These are phyloP conservation scores for Neohortaea acidophila DNA, from an alignment of 495 filamentous ascomycete genomes.

Conservation along the genomic window DNA sequence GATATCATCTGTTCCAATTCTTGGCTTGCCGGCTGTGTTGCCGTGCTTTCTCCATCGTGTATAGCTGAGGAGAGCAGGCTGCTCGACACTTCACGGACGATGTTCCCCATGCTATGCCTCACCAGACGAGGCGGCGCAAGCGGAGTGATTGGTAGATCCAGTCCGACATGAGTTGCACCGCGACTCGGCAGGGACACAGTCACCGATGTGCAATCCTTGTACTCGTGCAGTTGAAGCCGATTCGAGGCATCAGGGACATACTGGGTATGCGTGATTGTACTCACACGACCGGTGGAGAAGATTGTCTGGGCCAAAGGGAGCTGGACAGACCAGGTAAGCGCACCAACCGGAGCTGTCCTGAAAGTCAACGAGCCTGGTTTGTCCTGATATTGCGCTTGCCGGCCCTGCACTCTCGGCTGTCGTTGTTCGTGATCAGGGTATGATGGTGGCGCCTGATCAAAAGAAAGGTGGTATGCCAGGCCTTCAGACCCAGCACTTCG, in stretches of 20 bases:
- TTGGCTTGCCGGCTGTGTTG: conserved; percentile 49
- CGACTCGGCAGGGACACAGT: conserved; percentile 15
- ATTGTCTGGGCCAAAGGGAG: conserved; percentile 18
- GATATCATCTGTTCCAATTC: conserved; percentile 58
- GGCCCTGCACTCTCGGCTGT: not conserved
- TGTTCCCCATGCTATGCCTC: conserved; percentile 62
- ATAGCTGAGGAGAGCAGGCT: not conserved
- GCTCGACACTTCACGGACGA: conserved; percentile 51
- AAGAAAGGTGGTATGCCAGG: conserved; percentile 9
- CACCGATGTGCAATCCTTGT: conserved; percentile 8
- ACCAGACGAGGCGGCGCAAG: conserved; percentile 51
- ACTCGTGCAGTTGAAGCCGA: not conserved
- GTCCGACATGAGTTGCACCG: conserved; percentile 2
- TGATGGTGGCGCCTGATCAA: not conserved
- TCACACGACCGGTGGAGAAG: conserved; percentile 16
- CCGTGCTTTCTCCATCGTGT: conserved; percentile 12
- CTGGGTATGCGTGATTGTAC: conserved; percentile 5
- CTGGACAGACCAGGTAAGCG: conserved; percentile 4
- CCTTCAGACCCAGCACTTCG: conserved; percentile 8
- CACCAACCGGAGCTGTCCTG: not conserved
- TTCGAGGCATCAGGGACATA: not conserved
- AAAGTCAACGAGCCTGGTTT: conserved; percentile 7
- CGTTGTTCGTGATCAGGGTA: not conserved
- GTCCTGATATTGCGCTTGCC: not conserved
- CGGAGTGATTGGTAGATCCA: conserved; percentile 38